Conservation (phyloP, 2,329 filamentous ascomycete genomes). For the Diaporthe sp. region DNA sequence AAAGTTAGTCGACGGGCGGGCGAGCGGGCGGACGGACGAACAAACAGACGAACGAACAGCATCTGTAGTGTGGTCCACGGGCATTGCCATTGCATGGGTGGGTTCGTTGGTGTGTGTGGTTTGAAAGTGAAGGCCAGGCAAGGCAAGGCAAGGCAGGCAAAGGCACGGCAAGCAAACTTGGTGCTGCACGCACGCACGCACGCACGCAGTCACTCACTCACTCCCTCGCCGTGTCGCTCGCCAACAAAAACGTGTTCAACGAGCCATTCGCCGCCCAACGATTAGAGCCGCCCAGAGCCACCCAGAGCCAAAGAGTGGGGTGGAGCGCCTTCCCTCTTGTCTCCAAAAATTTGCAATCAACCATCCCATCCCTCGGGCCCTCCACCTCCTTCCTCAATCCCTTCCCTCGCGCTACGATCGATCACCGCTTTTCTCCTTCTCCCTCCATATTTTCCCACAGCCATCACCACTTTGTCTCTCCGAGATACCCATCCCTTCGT, state of each 20-base stretch:
- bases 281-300: conserved; percentile 30
- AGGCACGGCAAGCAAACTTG: conserved; percentile 10
- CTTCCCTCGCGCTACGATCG: conserved; percentile 25
- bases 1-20: conserved; percentile 14
- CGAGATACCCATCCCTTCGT: conserved; percentile 35
- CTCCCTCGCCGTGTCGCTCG: conserved; percentile 33
- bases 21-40: background rate
- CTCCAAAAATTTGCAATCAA: conserved; percentile 37
- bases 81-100: conserved; percentile 1
- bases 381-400: conserved; percentile 30
- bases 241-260: conserved; percentile 35
- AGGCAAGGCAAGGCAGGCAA: background rate
- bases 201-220: conserved; percentile 6
- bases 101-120: conserved; percentile 3
- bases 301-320: conserved; percentile 32
- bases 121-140: background rate
- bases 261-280: conserved; percentile 35
- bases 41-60: background rate
- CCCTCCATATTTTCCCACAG: conserved; percentile 30
- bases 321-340: conserved; percentile 35
- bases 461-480: conserved; percentile 29
- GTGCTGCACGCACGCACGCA: conserved; percentile 9
- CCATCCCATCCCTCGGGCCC: conserved; percentile 33
- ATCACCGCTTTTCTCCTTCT: conserved; percentile 33
- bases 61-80: conserved; percentile 25